Conservation (phyloP, 202 grass and related monocot species). For the Panicum hallii region DNA sequence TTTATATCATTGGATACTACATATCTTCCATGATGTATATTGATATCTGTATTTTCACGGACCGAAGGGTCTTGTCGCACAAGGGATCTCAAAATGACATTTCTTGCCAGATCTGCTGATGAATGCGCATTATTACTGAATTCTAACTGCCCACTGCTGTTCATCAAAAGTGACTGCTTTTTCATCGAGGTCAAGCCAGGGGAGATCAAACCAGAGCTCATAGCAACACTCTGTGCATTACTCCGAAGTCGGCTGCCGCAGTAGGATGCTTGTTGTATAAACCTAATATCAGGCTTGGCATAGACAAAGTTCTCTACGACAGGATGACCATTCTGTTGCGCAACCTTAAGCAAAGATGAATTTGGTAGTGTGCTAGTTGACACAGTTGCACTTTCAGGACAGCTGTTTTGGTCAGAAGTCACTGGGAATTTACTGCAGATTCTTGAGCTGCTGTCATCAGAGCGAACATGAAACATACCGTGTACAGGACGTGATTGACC, state of each 20-base stretch:
- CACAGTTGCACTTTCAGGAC: conserved; percentile 24
- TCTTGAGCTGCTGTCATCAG: conserved; percentile 36
- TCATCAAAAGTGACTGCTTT: conserved; percentile 54
- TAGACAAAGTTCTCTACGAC: conserved; percentile 40
- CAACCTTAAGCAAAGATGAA: conserved; percentile 56
- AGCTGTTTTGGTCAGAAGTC: conserved; percentile 41
- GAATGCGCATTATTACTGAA: conserved; percentile 37
- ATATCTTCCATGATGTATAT: conserved; percentile 42
- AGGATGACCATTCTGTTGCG: conserved; percentile 45
- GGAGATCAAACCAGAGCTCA: conserved; percentile 49
- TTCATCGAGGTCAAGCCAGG: conserved; percentile 50
- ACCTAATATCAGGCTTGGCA: conserved; percentile 44
- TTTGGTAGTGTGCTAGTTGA: conserved; percentile 42
- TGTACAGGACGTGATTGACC: conserved; percentile 37
- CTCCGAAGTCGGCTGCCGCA: conserved; percentile 27
- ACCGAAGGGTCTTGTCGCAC: conserved; percentile 34
- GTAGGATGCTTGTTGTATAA: conserved; percentile 39
- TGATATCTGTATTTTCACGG: conserved; percentile 42
- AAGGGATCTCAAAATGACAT: conserved; percentile 46
- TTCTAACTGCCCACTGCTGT: conserved; percentile 42
- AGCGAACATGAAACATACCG: conserved; percentile 11
- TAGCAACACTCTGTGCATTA: conserved; percentile 42
- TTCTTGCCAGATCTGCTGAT: conserved; percentile 45
- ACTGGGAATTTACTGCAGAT: conserved; percentile 28
- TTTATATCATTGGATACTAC: conserved; percentile 34